Evolutionary conservation across 1,284 basidiomycete genomes (phyloP), one percentile per base, ranked within the genome.

Genomic region (Sanghuangporus sanghuang): DNA sequence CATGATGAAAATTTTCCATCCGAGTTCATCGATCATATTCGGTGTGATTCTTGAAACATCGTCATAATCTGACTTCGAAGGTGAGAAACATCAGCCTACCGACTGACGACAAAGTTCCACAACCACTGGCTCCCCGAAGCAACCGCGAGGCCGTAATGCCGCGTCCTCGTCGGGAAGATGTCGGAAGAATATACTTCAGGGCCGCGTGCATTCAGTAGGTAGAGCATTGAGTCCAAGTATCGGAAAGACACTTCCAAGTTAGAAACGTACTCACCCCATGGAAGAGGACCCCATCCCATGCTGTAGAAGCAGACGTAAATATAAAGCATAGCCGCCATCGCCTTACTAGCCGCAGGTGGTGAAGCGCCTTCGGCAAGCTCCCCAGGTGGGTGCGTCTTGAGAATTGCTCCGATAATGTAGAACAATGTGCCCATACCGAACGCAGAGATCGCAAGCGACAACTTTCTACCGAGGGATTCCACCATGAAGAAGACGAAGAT

Each of bases 161-260:
- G 79, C 9, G 90, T 92, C 52, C 89, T 77, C 44, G 90, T 93
- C 35, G 87, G 89, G 82, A 93, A 93, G 71, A 93, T 92, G 73
- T 93, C 92, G 12, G 89, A 79, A 23, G 85, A 85, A 68, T 90
- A 90, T 6, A 91, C 85, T 32, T 49, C 23, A 18, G 3, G 21
- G 53, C 8, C n/a, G 53, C 14, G 4, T 36, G 8, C 18, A 7
- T 27, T 54, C 32, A 38, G 36, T 54, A 46, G 40, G 40, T 2
- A 12, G 40, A 46, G 6, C 7, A 18, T 12, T 18, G 14, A 46
- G 14, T 18, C 40, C 27, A 32, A 32, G 27, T 32, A 32, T 46
- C 16, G 16, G 53, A 32, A 35, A 54, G 35, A 32, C 27, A 32
- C 27, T 32, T 32, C 21, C 36, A n/a, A 38, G 16, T 39, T 18